A percentile compares a stretch with the other conserved stretches of the same genome.
These are phyloP conservation scores for Solanum bulbocastanum DNA, from an alignment of 257 asterid genomes.

Conservation along the genomic window DNA sequence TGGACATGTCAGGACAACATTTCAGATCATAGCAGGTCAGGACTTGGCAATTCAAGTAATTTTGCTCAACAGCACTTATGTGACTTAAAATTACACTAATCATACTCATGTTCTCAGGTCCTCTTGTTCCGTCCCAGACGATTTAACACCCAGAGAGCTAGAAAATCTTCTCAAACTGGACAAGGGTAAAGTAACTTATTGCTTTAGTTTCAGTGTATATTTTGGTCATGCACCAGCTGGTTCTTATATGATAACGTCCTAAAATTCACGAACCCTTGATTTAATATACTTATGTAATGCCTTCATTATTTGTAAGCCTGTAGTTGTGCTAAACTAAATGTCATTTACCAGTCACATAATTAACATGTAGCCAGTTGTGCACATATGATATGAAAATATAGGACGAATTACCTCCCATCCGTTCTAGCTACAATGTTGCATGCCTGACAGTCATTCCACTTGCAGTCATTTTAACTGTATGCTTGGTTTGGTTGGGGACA, in stretches of 20 bases:
- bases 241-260: background rate
- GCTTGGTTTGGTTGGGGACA: background rate
- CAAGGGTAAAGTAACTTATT: slow-evolving; percentile 32
- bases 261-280: background rate
- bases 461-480: background rate
- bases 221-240: background rate
- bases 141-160: slow-evolving; percentile 52
- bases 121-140: slow-evolving; percentile 76
- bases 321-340: background rate
- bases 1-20: slow-evolving; percentile 79
- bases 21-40: slow-evolving; percentile 46
- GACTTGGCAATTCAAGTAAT: background rate
- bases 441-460: background rate
- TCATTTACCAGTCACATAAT: background rate
- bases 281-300: background rate
- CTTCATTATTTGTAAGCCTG: background rate
- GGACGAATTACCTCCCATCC: background rate
- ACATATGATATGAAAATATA: background rate
- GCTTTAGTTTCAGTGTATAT: background rate
- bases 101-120: slow-evolving; percentile 33
- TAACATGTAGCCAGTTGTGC: background rate
- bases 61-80: background rate
- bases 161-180: slow-evolving; percentile 73
- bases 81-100: background rate
- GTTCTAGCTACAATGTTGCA: background rate